A percentile compares a stretch with the other conserved stretches of the same genome.
Conservation (phyloP, 2,329 filamentous ascomycete species). For the Didymella keratinophila region DNA sequence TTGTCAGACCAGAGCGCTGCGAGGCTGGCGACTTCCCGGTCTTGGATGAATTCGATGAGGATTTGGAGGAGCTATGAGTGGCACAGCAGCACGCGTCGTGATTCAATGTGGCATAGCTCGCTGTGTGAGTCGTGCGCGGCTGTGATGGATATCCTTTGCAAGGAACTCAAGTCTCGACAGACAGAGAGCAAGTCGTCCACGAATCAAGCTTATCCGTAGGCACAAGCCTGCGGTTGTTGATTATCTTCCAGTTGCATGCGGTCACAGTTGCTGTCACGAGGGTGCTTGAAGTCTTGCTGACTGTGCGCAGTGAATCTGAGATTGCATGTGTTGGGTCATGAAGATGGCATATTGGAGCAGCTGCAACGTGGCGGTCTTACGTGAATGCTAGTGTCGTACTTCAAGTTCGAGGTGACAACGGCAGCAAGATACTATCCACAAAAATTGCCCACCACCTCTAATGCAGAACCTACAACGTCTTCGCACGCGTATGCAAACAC, state of each 20-base stretch:
- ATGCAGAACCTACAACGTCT: background rate
- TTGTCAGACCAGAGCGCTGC: conserved; percentile 79
- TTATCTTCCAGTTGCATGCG: background rate
- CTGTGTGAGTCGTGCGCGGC: background rate
- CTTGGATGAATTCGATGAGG: conserved; percentile 61
- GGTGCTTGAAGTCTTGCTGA: background rate
- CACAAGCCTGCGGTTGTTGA: background rate
- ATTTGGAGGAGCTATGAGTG: conserved; percentile 67
- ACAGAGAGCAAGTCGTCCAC: background rate
- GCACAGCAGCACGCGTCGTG: background rate
- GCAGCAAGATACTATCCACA: background rate
- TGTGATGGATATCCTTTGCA: background rate
- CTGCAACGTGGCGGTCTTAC: background rate
- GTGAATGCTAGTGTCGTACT: background rate
- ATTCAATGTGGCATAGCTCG: background rate
- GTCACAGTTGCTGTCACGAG: background rate
- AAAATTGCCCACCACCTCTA: background rate
- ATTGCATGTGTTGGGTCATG: background rate
- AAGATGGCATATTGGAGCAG: background rate
- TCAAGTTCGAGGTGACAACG: background rate
- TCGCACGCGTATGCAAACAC: background rate
- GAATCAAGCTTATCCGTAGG: background rate
- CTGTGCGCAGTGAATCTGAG: background rate
- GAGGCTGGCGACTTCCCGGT: conserved; percentile 77
- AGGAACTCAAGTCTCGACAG: background rate